These are phyloP conservation scores for Lactarius tabidus DNA, from an alignment of 768 basidiomycete genomes.

Conservation along the genomic window DNA sequence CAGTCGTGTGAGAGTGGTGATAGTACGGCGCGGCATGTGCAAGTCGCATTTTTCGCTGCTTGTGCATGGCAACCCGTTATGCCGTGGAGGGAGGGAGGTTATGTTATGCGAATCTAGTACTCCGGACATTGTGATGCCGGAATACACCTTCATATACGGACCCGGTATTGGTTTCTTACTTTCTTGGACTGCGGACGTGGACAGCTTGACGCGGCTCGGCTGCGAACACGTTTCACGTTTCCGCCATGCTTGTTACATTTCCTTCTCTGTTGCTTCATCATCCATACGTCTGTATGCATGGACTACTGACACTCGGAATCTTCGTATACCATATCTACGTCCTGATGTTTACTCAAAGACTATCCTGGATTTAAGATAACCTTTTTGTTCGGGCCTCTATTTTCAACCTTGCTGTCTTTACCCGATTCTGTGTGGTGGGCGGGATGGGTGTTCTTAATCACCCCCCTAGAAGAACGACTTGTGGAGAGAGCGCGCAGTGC, in stretches of 20 bases:
- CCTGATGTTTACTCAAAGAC: not conserved
- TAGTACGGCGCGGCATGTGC: not conserved
- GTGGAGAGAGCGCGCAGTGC: not conserved
- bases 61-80: not conserved
- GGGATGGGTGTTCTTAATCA: not conserved
- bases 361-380: not conserved
- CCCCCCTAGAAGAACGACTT: not conserved
- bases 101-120: not conserved
- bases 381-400: not conserved
- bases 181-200: not conserved
- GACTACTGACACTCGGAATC: slow-evolving; percentile 11
- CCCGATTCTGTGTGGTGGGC: not conserved
- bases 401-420: not conserved
- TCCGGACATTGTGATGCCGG: slow-evolving; percentile 1
- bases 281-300: slow-evolving; percentile 1
- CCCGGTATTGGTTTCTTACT: not conserved
- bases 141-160: slow-evolving; percentile 2
- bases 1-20: not conserved
- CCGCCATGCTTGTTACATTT: not conserved
- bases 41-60: not conserved
- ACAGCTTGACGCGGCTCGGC: slow-evolving; percentile 13
- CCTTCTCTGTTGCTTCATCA: slow-evolving; percentile 2
- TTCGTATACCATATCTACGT: slow-evolving; percentile 9
- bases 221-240: slow-evolving; percentile 21
- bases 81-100: not conserved